Evolutionary conservation across 208 protist species (phyloP).

Genomic region (Leishmania arabica): DNA sequence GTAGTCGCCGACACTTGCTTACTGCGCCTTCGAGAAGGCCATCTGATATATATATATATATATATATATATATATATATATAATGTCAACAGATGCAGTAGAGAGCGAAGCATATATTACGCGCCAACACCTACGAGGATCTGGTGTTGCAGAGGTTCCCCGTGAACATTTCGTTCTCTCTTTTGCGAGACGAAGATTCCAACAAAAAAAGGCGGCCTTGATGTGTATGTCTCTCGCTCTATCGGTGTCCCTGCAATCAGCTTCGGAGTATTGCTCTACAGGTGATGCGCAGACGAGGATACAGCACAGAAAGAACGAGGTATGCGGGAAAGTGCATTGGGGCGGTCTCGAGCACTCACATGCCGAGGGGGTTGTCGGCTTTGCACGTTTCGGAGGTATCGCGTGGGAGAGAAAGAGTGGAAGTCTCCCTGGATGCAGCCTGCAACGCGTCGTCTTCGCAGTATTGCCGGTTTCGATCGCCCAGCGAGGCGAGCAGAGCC

Average conservation of each 20-base stretch:
- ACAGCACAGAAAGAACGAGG: background rate
- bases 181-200: background rate
- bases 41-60: too few relatives aligned
- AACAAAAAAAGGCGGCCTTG: background rate
- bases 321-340: background rate
- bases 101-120: background rate
- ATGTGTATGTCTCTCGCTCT: background rate
- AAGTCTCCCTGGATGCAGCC: conserved; percentile 12
- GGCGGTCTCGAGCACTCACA: background rate
- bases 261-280: background rate
- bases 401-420: background rate
- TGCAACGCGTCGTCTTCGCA: conserved; percentile 27
- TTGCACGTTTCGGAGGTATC: background rate
- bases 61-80: background rate
- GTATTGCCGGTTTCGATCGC: conserved; percentile 49
- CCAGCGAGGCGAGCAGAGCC: conserved; percentile 47
- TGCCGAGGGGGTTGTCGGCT: background rate
- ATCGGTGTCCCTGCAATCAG: background rate
- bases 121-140: background rate
- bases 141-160: background rate
- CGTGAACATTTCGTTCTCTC: background rate
- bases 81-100: background rate
- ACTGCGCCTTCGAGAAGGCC: background rate
- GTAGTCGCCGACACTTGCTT: background rate
- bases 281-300: background rate